Evolutionary conservation across 805 yeast genomes (phyloP), one percentile per base, ranked within the genome.

Genomic region (Teunomyces pallodes): DNA sequence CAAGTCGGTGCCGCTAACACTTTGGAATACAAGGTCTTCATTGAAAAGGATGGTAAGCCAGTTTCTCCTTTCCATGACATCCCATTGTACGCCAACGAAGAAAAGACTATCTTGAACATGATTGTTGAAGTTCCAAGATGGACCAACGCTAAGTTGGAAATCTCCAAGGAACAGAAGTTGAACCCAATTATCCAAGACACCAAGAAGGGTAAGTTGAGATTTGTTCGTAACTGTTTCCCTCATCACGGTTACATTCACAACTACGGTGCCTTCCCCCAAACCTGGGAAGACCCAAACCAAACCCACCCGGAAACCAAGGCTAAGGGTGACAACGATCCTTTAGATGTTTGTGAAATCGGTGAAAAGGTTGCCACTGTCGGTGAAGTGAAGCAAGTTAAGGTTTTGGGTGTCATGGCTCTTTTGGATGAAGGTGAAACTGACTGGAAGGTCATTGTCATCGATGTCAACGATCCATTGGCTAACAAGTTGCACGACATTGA

Each of bases 191-290:
- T 88, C 53, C 99, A 94, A 78, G 99, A 94, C 74, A 88, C 95
- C 66, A 94, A 94, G 80, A 92, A 94, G 80, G 98, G 97, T 58
- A 86, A 90, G 72, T 82, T 90, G 64, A 84, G 98, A 76, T 94
- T 86, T 61, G 98, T 94, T 51, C 86, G 96, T 77, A 94, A 94
- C 82, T 84, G 96, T 71, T 92, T 92, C 89, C 99, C 99, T 46
- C 96, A 88, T 79, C 96, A 94, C 70, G 99, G 99, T 61, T 92
- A 94, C 79, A 92, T 92, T 60, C 96, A 90, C 78, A 94, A 94
- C 79, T 92, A 92, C 70, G 99, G 98, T 70, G 97, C 97, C 43
- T 87, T 92, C 82, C 98, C 98, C 57, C 97, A 92, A 71, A 85
- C 90, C 42, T 85, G 90, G 90, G 90, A 85, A 69, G 88, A 85